Evolutionary conservation across 768 basidiomycete species (phyloP).

Genomic region (Lactifluus echinatus): DNA sequence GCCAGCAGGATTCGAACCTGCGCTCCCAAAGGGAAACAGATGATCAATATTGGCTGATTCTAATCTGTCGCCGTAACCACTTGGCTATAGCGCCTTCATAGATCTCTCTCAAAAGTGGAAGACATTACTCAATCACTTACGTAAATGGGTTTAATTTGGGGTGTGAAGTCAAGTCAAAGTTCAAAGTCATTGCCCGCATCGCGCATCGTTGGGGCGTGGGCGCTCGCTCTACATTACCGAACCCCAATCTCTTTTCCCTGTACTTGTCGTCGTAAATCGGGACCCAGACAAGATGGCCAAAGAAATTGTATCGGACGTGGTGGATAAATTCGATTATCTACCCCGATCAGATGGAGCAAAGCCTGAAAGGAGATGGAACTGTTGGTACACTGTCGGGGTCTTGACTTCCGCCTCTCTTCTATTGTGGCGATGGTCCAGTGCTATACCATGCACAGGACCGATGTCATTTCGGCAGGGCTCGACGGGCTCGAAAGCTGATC

Average conservation of each 20-base stretch:
- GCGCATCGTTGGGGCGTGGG: background rate
- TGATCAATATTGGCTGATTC: slow-evolving; percentile 28
- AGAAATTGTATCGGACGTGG: background rate
- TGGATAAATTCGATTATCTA: background rate
- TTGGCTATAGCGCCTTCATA: slow-evolving; percentile 59
- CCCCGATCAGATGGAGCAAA: background rate
- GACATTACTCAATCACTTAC: too few relatives aligned
- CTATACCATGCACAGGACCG: slow-evolving; percentile 26
- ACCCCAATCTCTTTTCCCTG: background rate
- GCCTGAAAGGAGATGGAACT: background rate
- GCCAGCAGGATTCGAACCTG: slow-evolving; percentile 23
- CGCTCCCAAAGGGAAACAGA: slow-evolving; percentile 22
- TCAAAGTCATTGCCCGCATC: too few relatives aligned
- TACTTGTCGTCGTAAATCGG: background rate
- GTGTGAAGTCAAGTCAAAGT: too few relatives aligned
- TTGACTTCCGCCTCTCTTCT: background rate
- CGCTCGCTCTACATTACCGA: background rate
- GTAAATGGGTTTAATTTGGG: background rate
- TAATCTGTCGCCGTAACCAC: slow-evolving; percentile 76
- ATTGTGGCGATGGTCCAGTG: slow-evolving; percentile 2
- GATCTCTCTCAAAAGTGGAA: too few relatives aligned
- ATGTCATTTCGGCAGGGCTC: background rate
- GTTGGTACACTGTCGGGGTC: background rate
- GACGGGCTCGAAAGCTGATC: slow-evolving; percentile 31
- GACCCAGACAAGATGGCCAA: background rate